Percentiles rank a stretch among this genome's conserved stretches.
Evolutionary conservation across 2,329 filamentous ascomycete genomes (phyloP).

Genomic region (Sarocladium brachiariae): DNA sequence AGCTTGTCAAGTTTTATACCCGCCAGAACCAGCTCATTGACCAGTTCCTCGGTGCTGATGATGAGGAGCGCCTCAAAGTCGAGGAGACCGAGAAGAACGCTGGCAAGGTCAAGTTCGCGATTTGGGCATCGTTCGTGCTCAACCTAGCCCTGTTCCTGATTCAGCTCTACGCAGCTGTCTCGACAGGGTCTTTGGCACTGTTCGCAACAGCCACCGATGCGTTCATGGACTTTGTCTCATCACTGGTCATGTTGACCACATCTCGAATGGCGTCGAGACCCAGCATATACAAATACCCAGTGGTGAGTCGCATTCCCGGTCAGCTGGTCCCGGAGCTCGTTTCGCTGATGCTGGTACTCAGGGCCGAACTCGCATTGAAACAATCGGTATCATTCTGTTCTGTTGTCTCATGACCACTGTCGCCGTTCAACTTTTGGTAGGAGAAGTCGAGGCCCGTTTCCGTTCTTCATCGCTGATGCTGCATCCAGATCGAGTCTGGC

Average conservation of each 20-base stretch:
- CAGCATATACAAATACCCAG: constrained; percentile 56
- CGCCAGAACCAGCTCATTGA: constrained; percentile 42
- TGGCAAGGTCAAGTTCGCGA: constrained; percentile 45
- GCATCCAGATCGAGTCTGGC: constrained; percentile 44
- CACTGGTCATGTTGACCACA: constrained; percentile 55
- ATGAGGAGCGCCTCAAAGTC: constrained; percentile 43
- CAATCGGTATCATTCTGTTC: constrained; percentile 59
- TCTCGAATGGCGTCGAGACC: constrained; percentile 52
- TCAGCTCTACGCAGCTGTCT: constrained; percentile 51
- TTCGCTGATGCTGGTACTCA: background rate
- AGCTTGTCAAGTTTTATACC: constrained; percentile 40
- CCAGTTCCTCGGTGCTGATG: constrained; percentile 45
- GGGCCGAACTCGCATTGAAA: constrained; percentile 55
- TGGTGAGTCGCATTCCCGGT: constrained; percentile 25
- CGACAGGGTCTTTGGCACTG: constrained; percentile 53
- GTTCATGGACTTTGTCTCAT: constrained; percentile 60
- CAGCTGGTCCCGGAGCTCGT: background rate
- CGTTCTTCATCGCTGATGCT: background rate
- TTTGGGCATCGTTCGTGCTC: constrained; percentile 43
- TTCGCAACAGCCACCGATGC: constrained; percentile 62
- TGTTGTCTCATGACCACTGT: constrained; percentile 61
- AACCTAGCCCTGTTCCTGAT: constrained; percentile 51
- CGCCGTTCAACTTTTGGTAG: constrained; percentile 53
- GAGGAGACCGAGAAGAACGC: constrained; percentile 44
- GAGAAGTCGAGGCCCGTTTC: constrained; percentile 13